phyloP scores from a whole-genome alignment of 164 flowering plant species.

The Magnolia kwangsiensis region DNA sequence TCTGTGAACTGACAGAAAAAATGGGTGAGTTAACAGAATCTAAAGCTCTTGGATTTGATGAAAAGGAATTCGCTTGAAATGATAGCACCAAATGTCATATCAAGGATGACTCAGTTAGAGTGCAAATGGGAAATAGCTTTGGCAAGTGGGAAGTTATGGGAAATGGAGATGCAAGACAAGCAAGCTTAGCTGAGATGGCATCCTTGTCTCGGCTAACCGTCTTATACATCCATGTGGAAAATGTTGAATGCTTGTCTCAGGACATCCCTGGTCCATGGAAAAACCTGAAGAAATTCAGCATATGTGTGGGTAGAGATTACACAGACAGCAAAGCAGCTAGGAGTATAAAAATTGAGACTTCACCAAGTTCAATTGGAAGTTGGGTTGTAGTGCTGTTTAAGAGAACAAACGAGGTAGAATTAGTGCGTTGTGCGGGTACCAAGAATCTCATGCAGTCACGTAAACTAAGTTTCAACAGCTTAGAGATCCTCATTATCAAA shows the following conservation, averaged over 20 bases:
- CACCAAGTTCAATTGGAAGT: too few species aligned
- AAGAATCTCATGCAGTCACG: too few species aligned
- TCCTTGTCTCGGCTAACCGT: constrained; percentile 2
- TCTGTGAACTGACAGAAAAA: neutral
- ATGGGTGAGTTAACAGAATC: neutral
- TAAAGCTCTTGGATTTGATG: constrained; percentile 3
- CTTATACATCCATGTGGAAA: neutral
- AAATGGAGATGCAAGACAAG: neutral
- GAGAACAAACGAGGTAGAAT: too few species aligned
- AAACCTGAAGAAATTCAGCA: constrained; percentile 4
- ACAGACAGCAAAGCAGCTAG: neutral
- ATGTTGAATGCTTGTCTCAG: neutral
- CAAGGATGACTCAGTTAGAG: constrained; percentile 11
- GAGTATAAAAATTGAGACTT: neutral
- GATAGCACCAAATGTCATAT: neutral
- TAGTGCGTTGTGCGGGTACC: too few species aligned
- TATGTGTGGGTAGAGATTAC: neutral
- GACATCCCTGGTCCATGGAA: neutral
- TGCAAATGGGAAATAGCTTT: constrained; percentile 8
- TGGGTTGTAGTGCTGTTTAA: too few species aligned
- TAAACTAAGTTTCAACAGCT: too few species aligned
- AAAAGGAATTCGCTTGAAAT: neutral
- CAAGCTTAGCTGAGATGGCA: constrained; percentile 1
- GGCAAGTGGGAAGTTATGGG: constrained; percentile 1
- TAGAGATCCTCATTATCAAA: too few species aligned